Conservation (phyloP, 2,329 filamentous ascomycete species). For the Xylogone sp. region DNA sequence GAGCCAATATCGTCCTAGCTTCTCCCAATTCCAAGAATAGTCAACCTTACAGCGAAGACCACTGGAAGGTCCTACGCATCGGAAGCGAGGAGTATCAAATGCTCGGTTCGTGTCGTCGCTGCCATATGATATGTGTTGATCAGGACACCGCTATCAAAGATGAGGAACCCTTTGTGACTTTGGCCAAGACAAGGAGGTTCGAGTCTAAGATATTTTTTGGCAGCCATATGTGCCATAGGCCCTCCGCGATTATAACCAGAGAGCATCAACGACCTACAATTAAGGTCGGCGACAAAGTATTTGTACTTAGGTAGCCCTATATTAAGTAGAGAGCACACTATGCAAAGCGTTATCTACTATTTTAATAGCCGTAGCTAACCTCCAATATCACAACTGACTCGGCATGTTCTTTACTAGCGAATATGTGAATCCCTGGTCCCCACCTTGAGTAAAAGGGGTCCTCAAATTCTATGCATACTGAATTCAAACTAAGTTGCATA, state of each 20-base stretch:
- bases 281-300: conserved; percentile 41
- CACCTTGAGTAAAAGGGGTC: too few species aligned
- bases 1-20: conserved; percentile 80
- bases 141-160: conserved; percentile 74
- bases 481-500: too few species aligned
- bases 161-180: conserved; percentile 82
- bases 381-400: too few species aligned
- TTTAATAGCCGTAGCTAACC: too few species aligned
- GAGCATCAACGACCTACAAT: conserved; percentile 39
- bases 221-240: conserved; percentile 62
- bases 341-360: too few species aligned
- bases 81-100: conserved; percentile 63
- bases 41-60: conserved; percentile 73
- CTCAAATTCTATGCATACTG: too few species aligned
- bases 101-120: conserved; percentile 80
- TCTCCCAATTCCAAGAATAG: conserved; percentile 29
- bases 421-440: too few species aligned
- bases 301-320: not conserved
- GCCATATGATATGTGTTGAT: conserved; percentile 95
- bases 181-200: conserved; percentile 81
- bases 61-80: conserved; percentile 67
- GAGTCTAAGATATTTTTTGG: conserved; percentile 89
- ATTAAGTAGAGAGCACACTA: too few species aligned
- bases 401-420: too few species aligned
- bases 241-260: conserved; percentile 13